Percentiles rank a stretch among this genome's conserved stretches.
phyloP scores from a whole-genome alignment of 2,329 filamentous ascomycete species.

The Hypoxylon sp. region DNA sequence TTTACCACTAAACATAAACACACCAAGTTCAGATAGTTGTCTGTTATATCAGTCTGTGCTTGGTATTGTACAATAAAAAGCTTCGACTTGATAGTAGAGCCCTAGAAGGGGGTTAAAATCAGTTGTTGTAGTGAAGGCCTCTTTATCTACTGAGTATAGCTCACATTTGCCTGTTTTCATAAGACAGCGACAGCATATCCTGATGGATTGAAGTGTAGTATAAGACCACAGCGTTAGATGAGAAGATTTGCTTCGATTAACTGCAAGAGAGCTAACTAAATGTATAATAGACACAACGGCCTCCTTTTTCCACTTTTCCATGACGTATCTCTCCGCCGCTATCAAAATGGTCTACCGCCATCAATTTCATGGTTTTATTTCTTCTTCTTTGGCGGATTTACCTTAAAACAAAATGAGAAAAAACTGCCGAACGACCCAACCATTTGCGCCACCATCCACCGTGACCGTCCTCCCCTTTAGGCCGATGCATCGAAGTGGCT shows the following conservation, averaged over 20 bases:
- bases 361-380: constrained; percentile 17
- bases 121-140: background rate
- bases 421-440: constrained; percentile 45
- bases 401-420: constrained; percentile 41
- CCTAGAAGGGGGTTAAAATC: background rate
- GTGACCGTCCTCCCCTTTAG: constrained; percentile 41
- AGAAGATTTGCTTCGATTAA: constrained; percentile 15
- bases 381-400: constrained; percentile 33
- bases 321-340: constrained; percentile 15
- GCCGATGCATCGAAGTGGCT: constrained; percentile 39
- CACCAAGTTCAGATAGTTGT: background rate
- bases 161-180: background rate
- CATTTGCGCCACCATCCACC: constrained; percentile 51
- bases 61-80: background rate
- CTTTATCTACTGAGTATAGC: background rate
- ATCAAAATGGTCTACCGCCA: constrained; percentile 20
- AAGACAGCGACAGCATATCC: background rate
- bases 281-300: constrained; percentile 5
- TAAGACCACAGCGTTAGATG: background rate
- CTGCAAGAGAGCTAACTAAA: constrained; percentile 15
- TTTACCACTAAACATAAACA: background rate
- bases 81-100: background rate
- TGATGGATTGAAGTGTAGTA: background rate
- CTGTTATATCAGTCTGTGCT: background rate
- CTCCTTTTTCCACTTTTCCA: constrained; percentile 21